A percentile compares a stretch with the other conserved stretches of the same genome.
These are phyloP conservation scores for Alternaria triticina DNA, from an alignment of 2,329 filamentous ascomycete genomes.

Conservation along the genomic window DNA sequence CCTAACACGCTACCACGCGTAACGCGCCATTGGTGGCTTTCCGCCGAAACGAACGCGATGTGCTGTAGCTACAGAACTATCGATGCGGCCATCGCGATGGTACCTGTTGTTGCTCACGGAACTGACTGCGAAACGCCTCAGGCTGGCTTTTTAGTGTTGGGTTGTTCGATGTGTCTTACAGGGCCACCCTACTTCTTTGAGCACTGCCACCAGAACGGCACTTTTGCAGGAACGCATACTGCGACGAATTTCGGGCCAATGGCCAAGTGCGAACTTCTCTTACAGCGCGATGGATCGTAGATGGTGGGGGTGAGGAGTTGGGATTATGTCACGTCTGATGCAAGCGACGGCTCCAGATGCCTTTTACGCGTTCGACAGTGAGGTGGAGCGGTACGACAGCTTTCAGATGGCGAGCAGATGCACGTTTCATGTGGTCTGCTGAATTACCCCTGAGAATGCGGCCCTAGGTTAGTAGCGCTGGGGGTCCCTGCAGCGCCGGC, in stretches of 20 bases:
- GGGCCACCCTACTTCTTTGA: slow-evolving; percentile 2
- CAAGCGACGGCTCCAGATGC: slow-evolving; percentile 33
- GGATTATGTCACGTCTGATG: slow-evolving; percentile 14
- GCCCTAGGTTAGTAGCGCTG: slow-evolving; percentile 20
- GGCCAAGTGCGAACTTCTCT: slow-evolving; percentile 6
- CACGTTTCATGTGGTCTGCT: slow-evolving; percentile 38
- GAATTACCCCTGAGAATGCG: slow-evolving; percentile 27
- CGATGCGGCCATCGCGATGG: background rate
- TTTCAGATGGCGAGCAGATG: slow-evolving; percentile 18
- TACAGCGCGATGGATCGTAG: slow-evolving; percentile 23
- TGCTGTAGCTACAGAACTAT: background rate
- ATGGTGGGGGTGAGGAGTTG: slow-evolving; percentile 17
- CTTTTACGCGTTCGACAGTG: slow-evolving; percentile 17
- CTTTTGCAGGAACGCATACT: slow-evolving; percentile 22
- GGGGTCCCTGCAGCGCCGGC: slow-evolving; percentile 36
- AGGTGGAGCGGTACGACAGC: slow-evolving; percentile 5
- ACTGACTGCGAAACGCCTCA: slow-evolving; percentile 1
- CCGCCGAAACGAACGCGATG: slow-evolving; percentile 4
- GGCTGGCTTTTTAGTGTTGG: background rate
- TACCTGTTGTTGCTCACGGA: slow-evolving; percentile 1
- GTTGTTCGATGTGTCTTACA: background rate
- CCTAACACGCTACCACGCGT: slow-evolving; percentile 12
- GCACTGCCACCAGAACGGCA: slow-evolving; percentile 4
- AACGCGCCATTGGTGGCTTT: slow-evolving; percentile 17
- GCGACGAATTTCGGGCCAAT: slow-evolving; percentile 38